Base-by-base conservation (phyloP, 2,329 filamentous ascomycete genomes). In the Fusarium chlamydosporum region DNA sequence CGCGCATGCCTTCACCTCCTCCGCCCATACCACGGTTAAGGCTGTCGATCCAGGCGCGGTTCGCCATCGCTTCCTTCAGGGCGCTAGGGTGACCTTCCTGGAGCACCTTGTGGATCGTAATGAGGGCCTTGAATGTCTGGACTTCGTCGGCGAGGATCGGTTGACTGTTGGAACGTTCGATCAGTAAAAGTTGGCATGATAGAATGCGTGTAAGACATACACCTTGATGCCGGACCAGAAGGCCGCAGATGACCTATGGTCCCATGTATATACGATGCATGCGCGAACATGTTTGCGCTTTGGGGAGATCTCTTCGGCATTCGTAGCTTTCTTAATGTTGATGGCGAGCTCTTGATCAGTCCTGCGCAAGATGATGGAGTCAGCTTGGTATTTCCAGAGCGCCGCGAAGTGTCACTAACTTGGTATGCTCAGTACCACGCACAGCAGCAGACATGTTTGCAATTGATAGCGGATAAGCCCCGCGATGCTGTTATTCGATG, bases 151-250 rank as follows among this genome's bases (percentile, higher is more conserved):
- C 95, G 70, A 98, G 88, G 76, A 99, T 94, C n/a, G 96, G 96
- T 83, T 98, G 95, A 76, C 93, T 96, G 72, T 69, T 51, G 41
- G 27, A 45, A 38, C n/a, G 38, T 23, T 48, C 27, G 31, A 41
- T 68, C 52, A 60, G 59, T 58, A n/a, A 20, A 37, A 31, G 56
- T 40, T 50, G 56, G 41, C 45, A 60, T 48, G 42, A 47, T 51
- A 34, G 58, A 65, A 42, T 35, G 27, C n/a, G 16, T 51, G 41
- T 50, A 56, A 53, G 83, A 86, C 91, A 73, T 87, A 96, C 91
- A 98, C 94, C 89, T 99, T 99, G 87, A 99, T 96, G 78, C 94
- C 95, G 59, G 93, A 89, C 96, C 96, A 99, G 80, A 99, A 99
- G 77, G 94, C 93, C 78, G 89, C 86, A 41, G 94, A 97, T 70